Conservation (phyloP, 2,329 filamentous ascomycete species). For the Paraphaeosphaeria sporulosa region DNA sequence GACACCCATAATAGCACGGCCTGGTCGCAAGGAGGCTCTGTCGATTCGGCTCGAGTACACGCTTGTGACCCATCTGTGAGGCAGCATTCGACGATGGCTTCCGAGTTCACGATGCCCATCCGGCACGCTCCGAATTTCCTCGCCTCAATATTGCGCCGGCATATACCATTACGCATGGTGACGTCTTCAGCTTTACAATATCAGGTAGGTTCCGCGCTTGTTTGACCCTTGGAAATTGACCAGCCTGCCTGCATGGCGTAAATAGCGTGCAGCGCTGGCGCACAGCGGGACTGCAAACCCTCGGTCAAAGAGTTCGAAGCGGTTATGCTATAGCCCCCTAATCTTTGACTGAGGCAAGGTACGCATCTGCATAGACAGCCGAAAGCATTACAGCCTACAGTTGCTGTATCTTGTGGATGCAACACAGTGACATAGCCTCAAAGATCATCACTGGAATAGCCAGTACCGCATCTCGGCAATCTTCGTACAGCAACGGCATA, state of each 20-base stretch:
- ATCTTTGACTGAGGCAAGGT: neutral
- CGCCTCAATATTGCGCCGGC: neutral
- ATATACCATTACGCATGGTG: constrained; percentile 3
- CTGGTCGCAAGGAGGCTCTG: neutral
- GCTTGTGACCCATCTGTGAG: neutral
- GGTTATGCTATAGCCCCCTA: neutral
- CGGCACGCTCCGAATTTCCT: constrained; percentile 11
- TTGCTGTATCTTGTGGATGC: neutral
- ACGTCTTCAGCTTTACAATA: constrained; percentile 4
- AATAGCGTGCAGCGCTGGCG: constrained; percentile 3
- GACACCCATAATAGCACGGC: neutral
- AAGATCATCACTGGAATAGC: neutral
- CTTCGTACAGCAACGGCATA: neutral
- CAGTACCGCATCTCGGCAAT: neutral
- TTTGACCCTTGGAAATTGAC: neutral
- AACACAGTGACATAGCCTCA: neutral
- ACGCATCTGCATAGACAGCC: neutral
- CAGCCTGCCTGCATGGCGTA: neutral
- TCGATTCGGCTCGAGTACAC: neutral
- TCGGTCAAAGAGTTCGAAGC: neutral
- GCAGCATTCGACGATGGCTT: neutral
- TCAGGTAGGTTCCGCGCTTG: neutral
- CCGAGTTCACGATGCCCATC: constrained; percentile 6
- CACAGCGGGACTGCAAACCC: neutral
- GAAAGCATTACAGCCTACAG: neutral